A percentile compares a stretch with the other conserved stretches of the same genome.
Conservation (phyloP, 1,139 yeast genomes). For the Hanseniaspora uvarum region DNA sequence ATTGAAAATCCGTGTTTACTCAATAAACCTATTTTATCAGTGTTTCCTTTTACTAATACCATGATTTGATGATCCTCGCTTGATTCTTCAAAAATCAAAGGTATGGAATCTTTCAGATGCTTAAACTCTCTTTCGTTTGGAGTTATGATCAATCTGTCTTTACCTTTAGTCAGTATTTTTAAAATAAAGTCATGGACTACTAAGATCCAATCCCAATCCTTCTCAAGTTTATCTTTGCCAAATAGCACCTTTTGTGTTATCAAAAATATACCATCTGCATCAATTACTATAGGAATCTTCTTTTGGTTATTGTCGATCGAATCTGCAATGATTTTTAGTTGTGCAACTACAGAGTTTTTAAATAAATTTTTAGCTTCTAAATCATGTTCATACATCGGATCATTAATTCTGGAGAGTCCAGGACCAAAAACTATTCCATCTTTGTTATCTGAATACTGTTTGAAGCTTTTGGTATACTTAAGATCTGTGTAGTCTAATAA, state of each 20-base stretch:
- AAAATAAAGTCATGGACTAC: conserved; percentile 41
- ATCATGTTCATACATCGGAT: conserved; percentile 3
- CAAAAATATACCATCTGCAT: conserved; percentile 63
- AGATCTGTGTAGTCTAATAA: background rate
- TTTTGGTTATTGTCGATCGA: background rate
- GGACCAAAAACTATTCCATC: conserved; percentile 14
- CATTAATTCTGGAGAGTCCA: conserved; percentile 13
- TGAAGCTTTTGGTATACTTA: background rate
- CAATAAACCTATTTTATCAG: conserved; percentile 33
- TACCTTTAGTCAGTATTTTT: background rate
- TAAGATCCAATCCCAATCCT: conserved; percentile 33
- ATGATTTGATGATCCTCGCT: conserved; percentile 26
- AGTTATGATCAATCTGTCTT: conserved; percentile 35
- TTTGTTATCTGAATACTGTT: background rate
- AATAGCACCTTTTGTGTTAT: conserved; percentile 33
- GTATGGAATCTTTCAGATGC: conserved; percentile 40
- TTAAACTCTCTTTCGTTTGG: conserved; percentile 70
- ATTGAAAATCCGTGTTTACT: background rate
- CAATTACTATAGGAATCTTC: conserved; percentile 27
- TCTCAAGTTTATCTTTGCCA: background rate
- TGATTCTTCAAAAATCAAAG: conserved; percentile 15
- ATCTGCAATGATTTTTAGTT: conserved; percentile 1
- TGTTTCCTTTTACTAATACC: conserved; percentile 45
- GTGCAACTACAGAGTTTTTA: conserved; percentile 5
- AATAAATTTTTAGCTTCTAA: background rate